Conservation (phyloP, 768 basidiomycete species). For the Thelephora aurantiotincta region DNA sequence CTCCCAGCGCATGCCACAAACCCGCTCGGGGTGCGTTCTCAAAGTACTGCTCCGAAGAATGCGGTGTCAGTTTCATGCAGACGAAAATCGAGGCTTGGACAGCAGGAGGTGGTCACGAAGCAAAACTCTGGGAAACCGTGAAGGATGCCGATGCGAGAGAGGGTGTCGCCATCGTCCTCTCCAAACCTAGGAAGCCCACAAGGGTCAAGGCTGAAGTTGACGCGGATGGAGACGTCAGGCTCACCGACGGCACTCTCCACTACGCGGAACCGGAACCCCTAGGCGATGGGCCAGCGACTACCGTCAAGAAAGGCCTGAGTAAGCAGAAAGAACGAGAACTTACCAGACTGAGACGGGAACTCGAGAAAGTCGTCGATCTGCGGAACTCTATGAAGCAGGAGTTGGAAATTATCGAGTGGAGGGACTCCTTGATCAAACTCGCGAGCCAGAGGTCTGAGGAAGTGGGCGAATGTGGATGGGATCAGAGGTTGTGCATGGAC, state of each 20-base stretch:
- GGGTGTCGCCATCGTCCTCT: conserved; percentile 42
- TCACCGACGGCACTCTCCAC: conserved; percentile 4
- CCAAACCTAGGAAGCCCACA: conserved; percentile 5
- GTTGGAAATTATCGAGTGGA: conserved; percentile 57
- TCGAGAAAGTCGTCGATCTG: conserved; percentile 43
- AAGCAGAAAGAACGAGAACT: conserved; percentile 40
- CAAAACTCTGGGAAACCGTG: conserved; percentile 61
- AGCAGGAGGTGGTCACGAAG: conserved; percentile 46
- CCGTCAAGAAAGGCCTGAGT: background rate
- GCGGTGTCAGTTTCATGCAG: conserved; percentile 64
- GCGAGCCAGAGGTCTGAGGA: conserved; percentile 52
- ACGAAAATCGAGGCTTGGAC: conserved; percentile 47
- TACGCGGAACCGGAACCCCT: conserved; percentile 2
- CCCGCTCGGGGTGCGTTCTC: conserved; percentile 73
- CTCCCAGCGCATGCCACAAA: conserved; percentile 59
- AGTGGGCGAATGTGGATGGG: conserved; percentile 77
- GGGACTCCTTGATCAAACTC: conserved; percentile 52
- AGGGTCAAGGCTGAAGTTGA: conserved; percentile 4
- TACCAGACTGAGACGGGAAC: conserved; percentile 32
- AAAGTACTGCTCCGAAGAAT: conserved; percentile 87
- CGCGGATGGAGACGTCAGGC: background rate
- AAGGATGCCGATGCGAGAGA: conserved; percentile 57
- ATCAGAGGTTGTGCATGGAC: conserved; percentile 72
- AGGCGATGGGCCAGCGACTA: background rate
- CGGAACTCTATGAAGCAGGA: conserved; percentile 54